Base-by-base conservation (phyloP, 768 basidiomycete species). In the Boletales sp. region DNA sequence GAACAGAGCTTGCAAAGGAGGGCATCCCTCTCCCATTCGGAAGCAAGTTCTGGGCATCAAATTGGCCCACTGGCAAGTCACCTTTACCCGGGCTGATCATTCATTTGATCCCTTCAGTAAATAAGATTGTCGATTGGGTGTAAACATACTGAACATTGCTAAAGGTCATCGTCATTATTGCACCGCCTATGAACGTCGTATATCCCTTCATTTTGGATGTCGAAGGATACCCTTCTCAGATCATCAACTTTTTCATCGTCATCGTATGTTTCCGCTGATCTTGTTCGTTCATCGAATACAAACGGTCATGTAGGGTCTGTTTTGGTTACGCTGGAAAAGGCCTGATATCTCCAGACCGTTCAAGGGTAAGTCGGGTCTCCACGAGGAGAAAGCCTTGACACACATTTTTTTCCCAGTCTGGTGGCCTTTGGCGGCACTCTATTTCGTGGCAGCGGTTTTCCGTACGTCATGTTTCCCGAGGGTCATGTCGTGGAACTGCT, bases 141-240 rank as follows among this genome's bases (percentile, higher is more conserved):
- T 7, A 4, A 3, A 6, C 10, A 30, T 27, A 47, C 3, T 3
- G 14, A 71, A 38, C 15, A 8, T 14, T 8, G 13, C 21, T 70
- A 58, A 29, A 63, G 80, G 73, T 31, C 74, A 76, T 82, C 35
- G 69, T 82, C 40, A 82, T 82, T 44, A 57, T 82, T 41, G 81
- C 61, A 1, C 81, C 81, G 0, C 81, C 82, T 1, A 71, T 74
- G 2, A 52, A 62, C 3, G 73, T 82, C 11, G 82, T 71, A 0
- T 83, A 83, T 58, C 80, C 81, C 0, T 84, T 83, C 52, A 83
- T 83, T 46, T 69, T 84, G 4, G 80, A 83, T 47, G 71, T 83
- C 12, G 74, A 80, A 48, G 65, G 63, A 35, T 67, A 69, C 39
- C 83, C 82, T 1, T 51, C 40, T 30, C 81, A 82, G 49, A 79